A percentile compares a stretch with the other conserved stretches of the same genome.
phyloP scores from a whole-genome alignment of 2,329 filamentous ascomycete species.

The Trichoderma sp. region DNA sequence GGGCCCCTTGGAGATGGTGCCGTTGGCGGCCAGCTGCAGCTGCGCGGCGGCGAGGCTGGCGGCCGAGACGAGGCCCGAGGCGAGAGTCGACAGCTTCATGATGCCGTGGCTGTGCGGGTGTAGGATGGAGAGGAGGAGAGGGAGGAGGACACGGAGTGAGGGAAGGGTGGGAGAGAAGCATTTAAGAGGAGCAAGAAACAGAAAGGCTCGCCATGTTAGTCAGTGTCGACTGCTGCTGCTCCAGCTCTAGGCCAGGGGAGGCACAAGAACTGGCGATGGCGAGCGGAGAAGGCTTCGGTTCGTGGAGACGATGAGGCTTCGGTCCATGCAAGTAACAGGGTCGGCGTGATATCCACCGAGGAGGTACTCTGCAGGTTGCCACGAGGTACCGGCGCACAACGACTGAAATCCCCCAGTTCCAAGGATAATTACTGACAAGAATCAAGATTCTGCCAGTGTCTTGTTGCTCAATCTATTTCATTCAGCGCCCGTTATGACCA shows the following conservation, averaged over 20 bases:
- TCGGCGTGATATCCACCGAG: background rate
- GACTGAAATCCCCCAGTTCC: too few relatives aligned
- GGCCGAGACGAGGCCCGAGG: slow-evolving; percentile 28
- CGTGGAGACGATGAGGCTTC: background rate
- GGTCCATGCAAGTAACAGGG: background rate
- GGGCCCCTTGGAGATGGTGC: slow-evolving; percentile 40
- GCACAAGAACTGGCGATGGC: background rate
- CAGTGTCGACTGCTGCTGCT: background rate
- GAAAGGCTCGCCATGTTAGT: background rate
- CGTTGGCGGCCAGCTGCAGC: slow-evolving; percentile 34
- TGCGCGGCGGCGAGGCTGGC: slow-evolving; percentile 30
- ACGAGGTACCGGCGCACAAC: background rate
- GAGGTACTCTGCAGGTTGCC: background rate
- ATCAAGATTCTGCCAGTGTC: background rate
- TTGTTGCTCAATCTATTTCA: background rate
- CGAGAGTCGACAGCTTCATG: slow-evolving; percentile 35
- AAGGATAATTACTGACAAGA: background rate
- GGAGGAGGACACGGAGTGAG: background rate
- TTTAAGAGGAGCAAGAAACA: background rate
- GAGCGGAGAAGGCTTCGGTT: slow-evolving; percentile 17
- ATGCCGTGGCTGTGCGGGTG: background rate
- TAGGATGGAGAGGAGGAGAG: background rate
- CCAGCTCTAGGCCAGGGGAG: slow-evolving; percentile 6
- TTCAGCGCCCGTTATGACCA: too few relatives aligned
- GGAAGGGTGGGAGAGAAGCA: background rate